Percentiles rank a stretch among this genome's conserved stretches.
Conservation (phyloP, 257 asterid species). For the Plectranthus barbatus region DNA sequence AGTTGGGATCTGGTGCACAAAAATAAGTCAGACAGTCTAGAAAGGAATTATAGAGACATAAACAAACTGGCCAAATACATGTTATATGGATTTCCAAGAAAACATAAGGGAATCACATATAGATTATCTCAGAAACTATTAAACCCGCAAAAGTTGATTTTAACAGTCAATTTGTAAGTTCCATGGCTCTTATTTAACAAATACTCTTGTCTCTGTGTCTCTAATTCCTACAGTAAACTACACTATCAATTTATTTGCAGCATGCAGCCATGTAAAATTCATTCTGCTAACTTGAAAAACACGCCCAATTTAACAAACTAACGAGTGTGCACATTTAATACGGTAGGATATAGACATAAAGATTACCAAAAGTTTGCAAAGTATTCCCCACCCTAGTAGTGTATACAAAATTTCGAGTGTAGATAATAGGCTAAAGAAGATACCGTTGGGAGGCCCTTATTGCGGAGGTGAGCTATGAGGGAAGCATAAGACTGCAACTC, state of each 20-base stretch:
- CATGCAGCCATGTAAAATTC: not conserved
- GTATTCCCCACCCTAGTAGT: not conserved
- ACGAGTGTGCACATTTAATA: not conserved
- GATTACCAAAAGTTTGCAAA: not conserved
- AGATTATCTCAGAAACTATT: not conserved
- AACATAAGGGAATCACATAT: not conserved
- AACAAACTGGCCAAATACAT: not conserved
- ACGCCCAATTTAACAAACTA: not conserved
- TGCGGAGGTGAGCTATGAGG: slow-evolving; percentile 48
- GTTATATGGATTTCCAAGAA: not conserved
- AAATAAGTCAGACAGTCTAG: not conserved
- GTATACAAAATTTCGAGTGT: slow-evolving; percentile 5
- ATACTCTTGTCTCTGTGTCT: not conserved
- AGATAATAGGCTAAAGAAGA: not conserved
- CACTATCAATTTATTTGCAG: not conserved
- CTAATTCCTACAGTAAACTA: not conserved
- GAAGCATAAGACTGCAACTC: slow-evolving; percentile 71
- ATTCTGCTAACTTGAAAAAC: not conserved
- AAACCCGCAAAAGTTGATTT: not conserved
- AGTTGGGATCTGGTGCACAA: slow-evolving; percentile 66
- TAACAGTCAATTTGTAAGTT: not conserved
- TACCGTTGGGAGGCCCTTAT: slow-evolving; percentile 90
- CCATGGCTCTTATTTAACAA: not conserved
- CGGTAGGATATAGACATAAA: not conserved
- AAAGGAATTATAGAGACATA: not conserved